Conservation (phyloP, 345 rosid species). For the Populus simonii region DNA sequence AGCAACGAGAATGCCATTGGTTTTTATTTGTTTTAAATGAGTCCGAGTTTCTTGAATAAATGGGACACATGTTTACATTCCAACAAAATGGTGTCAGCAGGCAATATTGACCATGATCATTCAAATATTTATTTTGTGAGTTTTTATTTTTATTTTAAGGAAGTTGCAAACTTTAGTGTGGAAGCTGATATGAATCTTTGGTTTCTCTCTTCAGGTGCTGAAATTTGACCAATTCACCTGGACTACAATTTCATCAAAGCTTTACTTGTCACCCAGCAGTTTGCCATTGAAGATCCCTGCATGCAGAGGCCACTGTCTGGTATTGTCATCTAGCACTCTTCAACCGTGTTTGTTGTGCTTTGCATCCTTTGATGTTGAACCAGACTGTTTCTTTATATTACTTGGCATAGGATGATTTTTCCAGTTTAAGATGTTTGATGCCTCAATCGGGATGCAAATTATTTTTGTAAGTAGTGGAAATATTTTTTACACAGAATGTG, state of each 20-base stretch:
- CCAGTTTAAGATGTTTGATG: background rate
- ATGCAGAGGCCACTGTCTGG: slow-evolving; percentile 96
- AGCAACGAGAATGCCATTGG: background rate
- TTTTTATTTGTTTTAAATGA: background rate
- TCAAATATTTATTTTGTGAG: background rate
- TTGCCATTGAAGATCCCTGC: slow-evolving; percentile 92
- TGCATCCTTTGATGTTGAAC: background rate
- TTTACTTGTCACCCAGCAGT: slow-evolving; percentile 86
- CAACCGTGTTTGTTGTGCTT: background rate
- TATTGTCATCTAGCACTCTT: slow-evolving; percentile 24
- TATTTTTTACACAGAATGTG: background rate
- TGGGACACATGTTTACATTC: background rate
- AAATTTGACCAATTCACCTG: slow-evolving; percentile 76
- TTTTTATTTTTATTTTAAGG: background rate
- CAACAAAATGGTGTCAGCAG: background rate
- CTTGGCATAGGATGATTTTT: background rate
- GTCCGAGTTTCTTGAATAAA: background rate
- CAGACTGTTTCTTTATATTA: background rate
- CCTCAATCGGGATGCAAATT: background rate
- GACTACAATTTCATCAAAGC: slow-evolving; percentile 81
- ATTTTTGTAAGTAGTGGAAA: background rate
- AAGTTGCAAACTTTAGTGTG: background rate
- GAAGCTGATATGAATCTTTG: background rate
- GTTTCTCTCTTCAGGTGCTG: slow-evolving; percentile 50
- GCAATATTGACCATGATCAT: background rate